Evolutionary conservation across 495 filamentous ascomycete species (phyloP), one percentile per base, ranked within the genome.

Genomic region (Penicillium chermesinum): DNA sequence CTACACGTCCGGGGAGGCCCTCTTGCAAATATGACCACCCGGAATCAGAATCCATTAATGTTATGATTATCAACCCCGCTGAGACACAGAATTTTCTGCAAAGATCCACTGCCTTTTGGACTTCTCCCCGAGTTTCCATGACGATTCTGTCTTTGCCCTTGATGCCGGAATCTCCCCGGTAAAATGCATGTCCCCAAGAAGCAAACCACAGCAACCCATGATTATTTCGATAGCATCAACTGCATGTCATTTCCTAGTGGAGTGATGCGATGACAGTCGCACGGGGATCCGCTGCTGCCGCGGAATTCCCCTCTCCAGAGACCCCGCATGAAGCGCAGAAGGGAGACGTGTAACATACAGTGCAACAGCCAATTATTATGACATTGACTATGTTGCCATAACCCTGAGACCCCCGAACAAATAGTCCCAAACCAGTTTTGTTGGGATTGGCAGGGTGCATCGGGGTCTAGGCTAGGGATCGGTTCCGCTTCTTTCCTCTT

Each of bases 401-500:
- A n/a, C 35, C 2, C 17, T 15, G n/a, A 18, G 17, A 18, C 16
- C 16, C 15, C 15, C 4, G 22, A 43, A 16, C 13, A 43, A 4
- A 12, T 41, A 30, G n/a, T 15, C 13, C 14, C 4, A 20, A 40
- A 40, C 10, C 12, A 41, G 18, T 41, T n/a, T 13, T 8, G 38
- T 25, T 41, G 38, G 14, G 38, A 12, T n/a, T n/a, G 41, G 5
- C 7, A n/a, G 7, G 34, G 16, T 37, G 13, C 35, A 38, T 5
- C 13, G 14, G 35, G 35, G 35, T 13, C 35, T 38, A 17, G 13
- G 35, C 20, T 27, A 6, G 40, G 38, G 38, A 44, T 36, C 27
- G 42, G 2, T 20, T 27, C 8, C 6, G 41, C 16, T 48, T 48
- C 61, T 57, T 54, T 64, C 36, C 45, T 33, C 35, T 64, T 64